Base-by-base conservation (phyloP, 305 asterid species). In the Solanum chacoense region DNA sequence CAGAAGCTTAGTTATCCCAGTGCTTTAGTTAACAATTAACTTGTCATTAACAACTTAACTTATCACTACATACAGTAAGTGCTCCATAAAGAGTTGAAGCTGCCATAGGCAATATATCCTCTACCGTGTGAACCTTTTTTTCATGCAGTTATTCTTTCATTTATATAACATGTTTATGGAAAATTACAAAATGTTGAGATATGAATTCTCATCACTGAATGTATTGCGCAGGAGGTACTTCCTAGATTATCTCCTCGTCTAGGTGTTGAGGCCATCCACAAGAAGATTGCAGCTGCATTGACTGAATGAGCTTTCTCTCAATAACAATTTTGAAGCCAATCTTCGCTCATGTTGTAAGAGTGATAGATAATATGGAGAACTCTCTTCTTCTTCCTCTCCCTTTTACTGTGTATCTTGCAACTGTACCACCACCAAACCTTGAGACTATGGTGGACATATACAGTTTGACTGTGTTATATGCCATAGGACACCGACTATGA, bases 181-280 rank as follows among this genome's bases (percentile, higher is more conserved):
- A 84, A 55, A 11, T 84, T 84, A 50, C 73, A 45, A 45, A 31
- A 50, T 50, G 29, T 50, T 78, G 85, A 37, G 29, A 18, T 81
- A 28, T 45, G 31, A 42, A 10, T 83, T 31, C 73, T 83, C 45
- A 63, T 24, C 37, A 7, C 67, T 55, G 73, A 69, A 31, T 87
- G 32, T 90, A 73, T 90, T 87, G 67, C 90, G 93, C 94, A 95
- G 98, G 98, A 94, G 92, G 89, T 91, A 26, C 95, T 96, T 90
- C 98, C 99, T 14, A 93, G 99, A 87, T 92, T 96, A 88, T 95
- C 99, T 83, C 99, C 99, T 34, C 98, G 99, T 80, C 96, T 95
- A 22, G 95, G 95, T 74, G 95, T 93, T 16, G 99, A 95, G 92
- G 94, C 94, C 72, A 90, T 95, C 75, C 97, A 92, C 36, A 96